These are phyloP conservation scores for Chlorella sp. DNA, from an alignment of 139 green algal genomes.

Conservation along the genomic window DNA sequence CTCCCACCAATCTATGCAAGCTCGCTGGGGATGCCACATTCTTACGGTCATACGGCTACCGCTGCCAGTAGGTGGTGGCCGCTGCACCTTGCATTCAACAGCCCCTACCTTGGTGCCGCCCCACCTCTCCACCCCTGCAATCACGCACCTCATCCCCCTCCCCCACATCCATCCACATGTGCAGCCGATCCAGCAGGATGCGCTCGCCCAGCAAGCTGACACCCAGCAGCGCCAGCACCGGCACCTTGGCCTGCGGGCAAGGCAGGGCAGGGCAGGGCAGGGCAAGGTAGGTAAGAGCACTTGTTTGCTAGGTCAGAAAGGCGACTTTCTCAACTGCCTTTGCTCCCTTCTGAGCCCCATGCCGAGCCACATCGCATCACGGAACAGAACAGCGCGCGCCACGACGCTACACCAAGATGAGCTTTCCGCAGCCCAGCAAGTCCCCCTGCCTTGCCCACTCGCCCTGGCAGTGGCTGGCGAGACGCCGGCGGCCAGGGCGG, in stretches of 20 bases:
- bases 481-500: constrained; percentile 11
- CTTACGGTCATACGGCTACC: background rate
- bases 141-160: background rate
- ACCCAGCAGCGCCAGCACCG: constrained; percentile 37
- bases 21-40: too few relatives aligned
- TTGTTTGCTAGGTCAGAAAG: too few relatives aligned
- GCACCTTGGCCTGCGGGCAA: constrained; percentile 21
- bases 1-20: too few relatives aligned
- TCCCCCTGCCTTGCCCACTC: background rate
- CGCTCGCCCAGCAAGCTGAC: constrained; percentile 38
- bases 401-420: background rate
- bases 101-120: background rate
- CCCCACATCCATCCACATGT: constrained; percentile 28
- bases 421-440: background rate
- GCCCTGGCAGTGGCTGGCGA: background rate
- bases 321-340: too few relatives aligned
- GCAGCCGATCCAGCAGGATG: constrained; percentile 39
- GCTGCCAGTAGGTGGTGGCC: background rate
- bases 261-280: background rate
- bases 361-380: background rate
- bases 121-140: too few relatives aligned
- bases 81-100: background rate
- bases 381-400: too few relatives aligned
- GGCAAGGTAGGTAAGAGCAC: too few relatives aligned
- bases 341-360: too few relatives aligned